These are phyloP conservation scores for Mycena sp. DNA, from an alignment of 1,284 basidiomycete species.

Conservation along the genomic window DNA sequence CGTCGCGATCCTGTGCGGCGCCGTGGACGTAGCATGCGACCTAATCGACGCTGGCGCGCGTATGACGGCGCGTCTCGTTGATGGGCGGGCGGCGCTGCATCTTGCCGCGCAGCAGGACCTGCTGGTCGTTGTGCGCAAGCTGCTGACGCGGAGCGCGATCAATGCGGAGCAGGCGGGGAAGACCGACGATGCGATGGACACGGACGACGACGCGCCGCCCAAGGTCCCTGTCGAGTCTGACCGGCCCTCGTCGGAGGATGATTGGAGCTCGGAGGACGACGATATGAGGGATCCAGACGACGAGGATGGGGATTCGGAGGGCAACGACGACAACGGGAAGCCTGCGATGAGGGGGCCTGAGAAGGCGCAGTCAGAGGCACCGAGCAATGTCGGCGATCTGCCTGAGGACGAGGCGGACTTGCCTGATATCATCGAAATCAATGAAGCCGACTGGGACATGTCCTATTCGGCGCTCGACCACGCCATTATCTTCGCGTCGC, in stretches of 20 bases:
- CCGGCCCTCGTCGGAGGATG: slow-evolving; percentile 53
- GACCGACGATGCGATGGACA: slow-evolving; percentile 37
- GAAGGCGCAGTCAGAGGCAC: slow-evolving; percentile 26
- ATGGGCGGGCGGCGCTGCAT: slow-evolving; percentile 64
- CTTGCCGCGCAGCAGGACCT: slow-evolving; percentile 61
- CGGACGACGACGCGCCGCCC: slow-evolving; percentile 40
- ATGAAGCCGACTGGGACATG: slow-evolving; percentile 66
- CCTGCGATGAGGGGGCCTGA: slow-evolving; percentile 37
- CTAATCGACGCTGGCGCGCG: slow-evolving; percentile 63
- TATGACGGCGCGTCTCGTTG: slow-evolving; percentile 62
- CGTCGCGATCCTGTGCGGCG: slow-evolving; percentile 58
- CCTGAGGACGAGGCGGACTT: slow-evolving; percentile 57
- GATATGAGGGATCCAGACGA: slow-evolving; percentile 33
- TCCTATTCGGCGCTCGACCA: slow-evolving; percentile 61
- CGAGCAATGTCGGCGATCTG: slow-evolving; percentile 44
- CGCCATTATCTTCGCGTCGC: slow-evolving; percentile 57
- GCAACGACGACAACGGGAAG: slow-evolving; percentile 45
- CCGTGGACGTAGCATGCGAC: slow-evolving; percentile 54
- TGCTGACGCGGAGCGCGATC: slow-evolving; percentile 57
- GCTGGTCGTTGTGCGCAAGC: slow-evolving; percentile 52
- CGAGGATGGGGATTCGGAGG: slow-evolving; percentile 40
- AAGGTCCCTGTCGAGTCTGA: slow-evolving; percentile 40
- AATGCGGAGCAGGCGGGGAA: slow-evolving; percentile 49
- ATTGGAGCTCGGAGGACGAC: slow-evolving; percentile 56
- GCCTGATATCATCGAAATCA: slow-evolving; percentile 63